Conservation (phyloP, 1,284 basidiomycete species). For the Heterobasidion parviporum region DNA sequence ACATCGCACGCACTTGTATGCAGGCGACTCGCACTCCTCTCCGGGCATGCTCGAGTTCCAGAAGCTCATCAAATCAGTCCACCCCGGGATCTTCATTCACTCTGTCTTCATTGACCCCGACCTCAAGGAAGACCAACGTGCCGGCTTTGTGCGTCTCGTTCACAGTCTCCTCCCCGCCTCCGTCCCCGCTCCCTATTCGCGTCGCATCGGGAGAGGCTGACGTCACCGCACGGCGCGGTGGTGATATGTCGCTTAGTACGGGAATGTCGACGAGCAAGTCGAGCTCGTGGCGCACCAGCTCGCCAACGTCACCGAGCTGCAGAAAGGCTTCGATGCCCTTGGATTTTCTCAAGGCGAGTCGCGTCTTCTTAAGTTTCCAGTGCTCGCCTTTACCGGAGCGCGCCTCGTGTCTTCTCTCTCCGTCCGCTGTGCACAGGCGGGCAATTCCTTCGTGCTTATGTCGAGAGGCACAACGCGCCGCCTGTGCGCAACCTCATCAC, state of each 20-base stretch:
- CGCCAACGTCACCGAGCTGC: conserved; percentile 58
- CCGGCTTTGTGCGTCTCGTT: conserved; percentile 64
- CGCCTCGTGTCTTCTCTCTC: neutral
- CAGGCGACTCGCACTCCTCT: conserved; percentile 52
- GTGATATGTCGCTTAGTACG: conserved; percentile 47
- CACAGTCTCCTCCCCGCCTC: neutral
- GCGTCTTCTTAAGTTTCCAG: neutral
- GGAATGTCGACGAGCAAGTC: conserved; percentile 72
- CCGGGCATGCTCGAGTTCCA: conserved; percentile 67
- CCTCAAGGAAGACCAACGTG: conserved; percentile 63
- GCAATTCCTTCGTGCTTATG: conserved; percentile 87
- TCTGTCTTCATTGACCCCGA: conserved; percentile 69
- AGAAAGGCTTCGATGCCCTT: conserved; percentile 80
- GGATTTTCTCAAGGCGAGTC: conserved; percentile 81
- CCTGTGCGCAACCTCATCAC: conserved; percentile 84
- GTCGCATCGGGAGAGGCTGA: neutral
- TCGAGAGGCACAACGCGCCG: conserved; percentile 78
- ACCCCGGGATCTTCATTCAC: conserved; percentile 85
- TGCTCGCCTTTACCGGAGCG: neutral
- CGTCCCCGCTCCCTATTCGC: neutral
- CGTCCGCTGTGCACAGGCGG: conserved; percentile 36
- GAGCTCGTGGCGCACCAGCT: conserved; percentile 63
- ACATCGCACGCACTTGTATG: conserved; percentile 13
- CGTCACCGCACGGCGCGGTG: neutral
- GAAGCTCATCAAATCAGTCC: conserved; percentile 55